phyloP scores from a whole-genome alignment of 495 filamentous ascomycete species.

The Penicillium steckii region DNA sequence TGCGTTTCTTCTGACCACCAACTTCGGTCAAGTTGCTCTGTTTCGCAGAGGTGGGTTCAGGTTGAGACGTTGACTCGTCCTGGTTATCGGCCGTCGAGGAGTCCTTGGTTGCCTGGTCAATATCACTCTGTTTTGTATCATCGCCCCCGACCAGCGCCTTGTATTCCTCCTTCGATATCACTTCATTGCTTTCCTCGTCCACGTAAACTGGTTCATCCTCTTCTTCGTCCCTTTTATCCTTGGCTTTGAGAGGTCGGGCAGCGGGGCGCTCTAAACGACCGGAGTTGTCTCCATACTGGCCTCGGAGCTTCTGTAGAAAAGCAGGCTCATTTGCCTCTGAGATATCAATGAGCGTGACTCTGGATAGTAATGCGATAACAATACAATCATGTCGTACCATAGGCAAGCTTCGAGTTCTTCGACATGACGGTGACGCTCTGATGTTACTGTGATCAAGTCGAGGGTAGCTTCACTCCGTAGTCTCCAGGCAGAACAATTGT shows the following conservation, averaged over 20 bases:
- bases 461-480: slow-evolving; percentile 17
- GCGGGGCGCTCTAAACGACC: slow-evolving; percentile 42
- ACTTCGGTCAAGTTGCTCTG: slow-evolving; percentile 42
- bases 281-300: slow-evolving; percentile 37
- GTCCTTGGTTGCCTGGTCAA: slow-evolving; percentile 8
- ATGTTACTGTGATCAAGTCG: slow-evolving; percentile 12
- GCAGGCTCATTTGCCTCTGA: slow-evolving; percentile 47
- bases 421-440: slow-evolving; percentile 32
- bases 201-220: slow-evolving; percentile 51
- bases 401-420: slow-evolving; percentile 48
- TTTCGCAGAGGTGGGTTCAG: slow-evolving; percentile 22
- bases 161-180: slow-evolving; percentile 50
- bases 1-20: slow-evolving; percentile 44
- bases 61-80: slow-evolving; percentile 10
- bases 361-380: not conserved
- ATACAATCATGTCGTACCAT: slow-evolving; percentile 32
- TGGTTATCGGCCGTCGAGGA: slow-evolving; percentile 10
- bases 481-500: not conserved
- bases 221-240: slow-evolving; percentile 34
- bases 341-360: not conserved
- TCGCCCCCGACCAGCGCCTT: slow-evolving; percentile 33
- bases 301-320: slow-evolving; percentile 46
- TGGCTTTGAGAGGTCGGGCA: slow-evolving; percentile 39
- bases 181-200: slow-evolving; percentile 47
- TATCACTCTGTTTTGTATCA: slow-evolving; percentile 16